These are phyloP conservation scores for Talaromyces trachyspermus DNA, from an alignment of 495 filamentous ascomycete genomes.

Conservation along the genomic window DNA sequence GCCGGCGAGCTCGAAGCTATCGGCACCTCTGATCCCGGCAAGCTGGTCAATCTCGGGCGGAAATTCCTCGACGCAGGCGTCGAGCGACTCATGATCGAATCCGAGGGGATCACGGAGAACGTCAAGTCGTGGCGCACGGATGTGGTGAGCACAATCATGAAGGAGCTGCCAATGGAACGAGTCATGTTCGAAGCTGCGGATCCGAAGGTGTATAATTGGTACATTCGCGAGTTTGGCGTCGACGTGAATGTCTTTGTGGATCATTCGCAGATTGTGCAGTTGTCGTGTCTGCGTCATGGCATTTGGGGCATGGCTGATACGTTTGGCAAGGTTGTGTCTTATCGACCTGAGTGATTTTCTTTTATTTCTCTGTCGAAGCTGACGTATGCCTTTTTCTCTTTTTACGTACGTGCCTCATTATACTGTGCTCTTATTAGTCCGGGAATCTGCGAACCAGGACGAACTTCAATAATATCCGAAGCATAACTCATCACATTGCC, in stretches of 20 bases:
- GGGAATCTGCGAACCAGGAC: too few species aligned
- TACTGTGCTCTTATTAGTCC: too few species aligned
- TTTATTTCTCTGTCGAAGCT: too few species aligned
- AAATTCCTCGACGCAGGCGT: slow-evolving; percentile 49
- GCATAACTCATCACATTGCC: too few species aligned
- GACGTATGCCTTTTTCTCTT: too few species aligned
- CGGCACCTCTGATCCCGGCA: slow-evolving; percentile 45
- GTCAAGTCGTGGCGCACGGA: slow-evolving; percentile 50
- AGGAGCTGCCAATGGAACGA: slow-evolving; percentile 43
- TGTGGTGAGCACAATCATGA: slow-evolving; percentile 47
- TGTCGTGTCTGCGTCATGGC: slow-evolving; percentile 43
- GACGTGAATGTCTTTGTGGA: slow-evolving; percentile 56
- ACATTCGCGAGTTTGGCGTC: slow-evolving; percentile 50
- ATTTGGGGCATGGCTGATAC: slow-evolving; percentile 54
- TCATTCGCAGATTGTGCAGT: slow-evolving; percentile 54
- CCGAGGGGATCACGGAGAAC: slow-evolving; percentile 57
- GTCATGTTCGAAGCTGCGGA: slow-evolving; percentile 60
- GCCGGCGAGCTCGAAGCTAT: slow-evolving; percentile 40
- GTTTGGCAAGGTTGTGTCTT: slow-evolving; percentile 51
- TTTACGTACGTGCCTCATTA: too few species aligned
- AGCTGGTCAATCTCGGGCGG: slow-evolving; percentile 42
- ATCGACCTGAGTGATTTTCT: slow-evolving; percentile 31
- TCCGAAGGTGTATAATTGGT: slow-evolving; percentile 53
- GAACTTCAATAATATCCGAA: too few species aligned
- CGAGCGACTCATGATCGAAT: slow-evolving; percentile 54